Conservation (phyloP, 805 yeast genomes). For the Diddensiella santjacobensis region DNA sequence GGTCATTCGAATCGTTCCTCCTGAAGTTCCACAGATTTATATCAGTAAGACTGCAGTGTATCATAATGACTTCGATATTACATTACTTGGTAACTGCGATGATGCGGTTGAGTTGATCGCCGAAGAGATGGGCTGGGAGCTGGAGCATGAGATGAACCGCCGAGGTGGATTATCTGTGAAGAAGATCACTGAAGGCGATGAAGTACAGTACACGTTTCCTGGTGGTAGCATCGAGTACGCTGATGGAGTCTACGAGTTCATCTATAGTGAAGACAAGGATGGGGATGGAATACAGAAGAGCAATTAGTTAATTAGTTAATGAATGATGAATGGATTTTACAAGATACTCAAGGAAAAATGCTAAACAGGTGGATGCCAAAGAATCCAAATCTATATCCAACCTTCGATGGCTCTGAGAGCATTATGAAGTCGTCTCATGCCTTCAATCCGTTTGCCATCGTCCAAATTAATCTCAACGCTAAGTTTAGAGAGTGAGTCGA, state of each 20-base stretch:
- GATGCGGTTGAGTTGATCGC: conserved; percentile 68
- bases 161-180: conserved; percentile 10
- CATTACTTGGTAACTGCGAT: conserved; percentile 76
- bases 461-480: conserved; percentile 90
- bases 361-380: no score
- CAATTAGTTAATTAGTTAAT: no score
- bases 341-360: no score
- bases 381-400: conserved; percentile 37
- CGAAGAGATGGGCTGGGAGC: conserved; percentile 54
- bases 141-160: conserved; percentile 43
- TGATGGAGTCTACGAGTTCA: conserved; percentile 23
- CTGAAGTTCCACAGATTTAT: conserved; percentile 75
- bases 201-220: conserved; percentile 17
- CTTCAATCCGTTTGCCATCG: conserved; percentile 73
- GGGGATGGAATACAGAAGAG: background rate
- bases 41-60: conserved; percentile 72
- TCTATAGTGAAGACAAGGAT: background rate
- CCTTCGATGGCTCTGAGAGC: conserved; percentile 89
- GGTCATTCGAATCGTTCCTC: conserved; percentile 69
- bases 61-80: conserved; percentile 76
- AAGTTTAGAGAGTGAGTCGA: conserved; percentile 77
- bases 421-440: conserved; percentile 67
- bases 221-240: conserved; percentile 28
- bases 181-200: background rate
- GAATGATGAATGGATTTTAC: no score